Evolutionary conservation across 2,329 filamentous ascomycete species (phyloP).

Genomic region (Aspergillus pseudoterreus): DNA sequence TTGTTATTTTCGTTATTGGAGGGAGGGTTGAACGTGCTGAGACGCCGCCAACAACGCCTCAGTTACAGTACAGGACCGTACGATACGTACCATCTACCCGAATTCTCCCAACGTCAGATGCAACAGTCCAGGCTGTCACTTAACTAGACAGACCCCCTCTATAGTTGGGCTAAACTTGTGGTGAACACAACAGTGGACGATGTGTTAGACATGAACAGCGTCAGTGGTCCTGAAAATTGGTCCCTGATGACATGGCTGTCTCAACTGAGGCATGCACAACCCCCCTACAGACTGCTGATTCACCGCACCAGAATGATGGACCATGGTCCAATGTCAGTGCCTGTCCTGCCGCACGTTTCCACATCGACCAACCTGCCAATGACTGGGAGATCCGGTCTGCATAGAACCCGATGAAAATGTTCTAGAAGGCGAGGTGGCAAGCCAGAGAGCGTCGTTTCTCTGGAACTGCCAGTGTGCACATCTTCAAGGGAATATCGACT

Average conservation of each 20-base stretch:
- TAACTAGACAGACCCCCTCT: too few species aligned
- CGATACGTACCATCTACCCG: background rate
- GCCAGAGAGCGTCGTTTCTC: too few species aligned
- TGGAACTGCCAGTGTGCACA: too few species aligned
- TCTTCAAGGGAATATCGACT: too few species aligned
- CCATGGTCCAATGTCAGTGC: slow-evolving; percentile 11
- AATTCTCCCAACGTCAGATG: background rate
- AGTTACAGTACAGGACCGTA: background rate
- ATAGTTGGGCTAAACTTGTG: too few species aligned
- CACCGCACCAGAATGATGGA: slow-evolving; percentile 1
- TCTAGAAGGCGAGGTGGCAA: slow-evolving; percentile 15
- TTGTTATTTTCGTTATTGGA: background rate
- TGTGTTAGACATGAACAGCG: too few species aligned
- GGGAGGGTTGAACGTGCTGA: background rate
- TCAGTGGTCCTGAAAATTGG: too few species aligned
- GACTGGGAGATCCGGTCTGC: slow-evolving; percentile 16
- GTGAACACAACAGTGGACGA: too few species aligned
- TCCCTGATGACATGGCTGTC: too few species aligned
- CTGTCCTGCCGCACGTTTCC: slow-evolving; percentile 12
- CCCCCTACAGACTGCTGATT: background rate
- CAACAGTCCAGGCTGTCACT: background rate
- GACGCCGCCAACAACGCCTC: background rate
- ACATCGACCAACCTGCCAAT: slow-evolving; percentile 6
- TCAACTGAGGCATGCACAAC: too few species aligned
- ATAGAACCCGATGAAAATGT: slow-evolving; percentile 18